Base-by-base conservation (phyloP, 257 asterid genomes). In the Nicotiana noctiflora region DNA sequence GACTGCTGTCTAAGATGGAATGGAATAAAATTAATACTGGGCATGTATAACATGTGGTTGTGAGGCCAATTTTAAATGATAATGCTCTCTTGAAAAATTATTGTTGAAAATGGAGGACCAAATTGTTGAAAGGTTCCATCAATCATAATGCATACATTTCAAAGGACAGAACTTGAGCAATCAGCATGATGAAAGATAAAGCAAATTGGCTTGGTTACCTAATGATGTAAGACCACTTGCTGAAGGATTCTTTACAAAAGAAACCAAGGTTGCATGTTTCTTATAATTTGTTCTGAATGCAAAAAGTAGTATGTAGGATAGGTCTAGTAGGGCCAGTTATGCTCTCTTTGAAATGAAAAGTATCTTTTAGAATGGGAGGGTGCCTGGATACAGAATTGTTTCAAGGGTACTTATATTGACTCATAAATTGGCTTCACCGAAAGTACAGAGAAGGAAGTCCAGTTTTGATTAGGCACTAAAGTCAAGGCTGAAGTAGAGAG, bases 41-140 rank as follows among this genome's bases (percentile, higher is more conserved):
- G 44, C 56, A 27, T 27, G 29, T 27, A 27, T 66, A 32, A 18
- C 29, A 5, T 68, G 32, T 68, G 32, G 76, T 68, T 67, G 11
- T 19, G 32, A 67, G 76, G 21, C 44, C 75, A 66, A 34, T 12
- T 32, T 65, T 32, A 66, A 66, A 66, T 66, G 75, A 66, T 32
- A 65, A 32, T 18, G 75, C 34, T 66, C 17, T 67, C 53, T 67
- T 67, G 53, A 34, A 34, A 67, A 18, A 67, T 67, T 67, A 34
- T 51, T 34, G 5, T 31, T 32, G 27, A 32, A 32, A 66, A 66
- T 66, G 75, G 51, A 66, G 27, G 27, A 49, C 52, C 5, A 32
- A 66, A 25, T 66, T 66, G 52, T 34, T 66, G 52, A 66, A 66
- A 66, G 52, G 75, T 66, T 66, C 75, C 27, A 66, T 32, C 75